phyloP scores from a whole-genome alignment of 768 basidiomycete species.

The Boletus vermiculosoides region DNA sequence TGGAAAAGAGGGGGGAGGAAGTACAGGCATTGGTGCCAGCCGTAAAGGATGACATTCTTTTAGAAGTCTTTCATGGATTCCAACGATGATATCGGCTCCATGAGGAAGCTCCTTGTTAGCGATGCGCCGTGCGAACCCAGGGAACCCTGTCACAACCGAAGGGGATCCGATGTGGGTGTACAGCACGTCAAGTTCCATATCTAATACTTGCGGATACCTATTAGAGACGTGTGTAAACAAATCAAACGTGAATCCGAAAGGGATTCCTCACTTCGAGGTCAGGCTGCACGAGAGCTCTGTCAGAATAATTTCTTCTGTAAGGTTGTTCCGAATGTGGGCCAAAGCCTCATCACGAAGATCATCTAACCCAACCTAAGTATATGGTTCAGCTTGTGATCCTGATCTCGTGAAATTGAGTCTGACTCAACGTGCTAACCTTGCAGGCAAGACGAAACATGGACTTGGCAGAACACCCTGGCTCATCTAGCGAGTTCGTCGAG shows the following conservation, averaged over 20 bases:
- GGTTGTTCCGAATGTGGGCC: slow-evolving; percentile 12
- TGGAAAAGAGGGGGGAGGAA: background rate
- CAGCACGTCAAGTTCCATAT: slow-evolving; percentile 26
- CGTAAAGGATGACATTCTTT: background rate
- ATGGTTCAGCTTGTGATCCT: background rate
- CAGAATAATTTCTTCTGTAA: slow-evolving; percentile 25
- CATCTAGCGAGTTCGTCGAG: background rate
- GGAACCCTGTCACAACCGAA: slow-evolving; percentile 11
- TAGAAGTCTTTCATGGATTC: slow-evolving; percentile 19
- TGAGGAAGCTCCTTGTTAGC: slow-evolving; percentile 19
- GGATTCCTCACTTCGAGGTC: slow-evolving; percentile 12
- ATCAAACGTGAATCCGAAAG: background rate
- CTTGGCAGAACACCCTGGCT: slow-evolving; percentile 38
- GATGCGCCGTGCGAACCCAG: slow-evolving; percentile 14
- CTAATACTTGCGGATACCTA: slow-evolving; percentile 19
- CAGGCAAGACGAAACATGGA: slow-evolving; percentile 44
- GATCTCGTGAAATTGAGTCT: no score
- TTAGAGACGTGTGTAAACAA: background rate
- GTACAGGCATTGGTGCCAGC: background rate
- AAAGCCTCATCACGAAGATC: slow-evolving; percentile 20
- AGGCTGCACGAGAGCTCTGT: slow-evolving; percentile 23
- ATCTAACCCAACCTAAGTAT: slow-evolving; percentile 21
- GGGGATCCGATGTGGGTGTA: slow-evolving; percentile 16
- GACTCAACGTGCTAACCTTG: slow-evolving; percentile 28
- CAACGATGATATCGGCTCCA: slow-evolving; percentile 24